Base-by-base conservation (phyloP, 768 basidiomycete species). In the Chalciporus sphaerocephalus region DNA sequence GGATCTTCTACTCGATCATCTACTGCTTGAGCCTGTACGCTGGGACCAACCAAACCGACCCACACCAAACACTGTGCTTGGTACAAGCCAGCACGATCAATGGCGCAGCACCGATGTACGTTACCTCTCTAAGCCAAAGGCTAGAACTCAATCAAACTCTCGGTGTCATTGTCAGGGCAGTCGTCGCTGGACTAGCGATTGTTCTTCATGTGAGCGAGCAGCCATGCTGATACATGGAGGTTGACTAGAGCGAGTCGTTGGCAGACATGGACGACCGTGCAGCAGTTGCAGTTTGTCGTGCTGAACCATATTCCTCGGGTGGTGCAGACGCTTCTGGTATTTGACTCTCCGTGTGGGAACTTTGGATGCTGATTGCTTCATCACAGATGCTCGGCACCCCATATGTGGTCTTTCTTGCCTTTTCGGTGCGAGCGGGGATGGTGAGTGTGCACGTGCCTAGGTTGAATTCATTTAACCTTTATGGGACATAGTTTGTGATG, bases 51-150 rank as follows among this genome's bases (percentile, higher is more conserved):
- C 51, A 47, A 11, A 43, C 46, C 12, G 49, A 58, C 38, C 62
- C 62, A 13, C 56, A 67, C 10, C 46, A 46, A n/a, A 51, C 47
- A 7, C 44, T 79, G 10, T 83, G 80, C 52, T 55, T 69, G 33
- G 64, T 66, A 0, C 81, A 83, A 60, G 74, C 80, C 5, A 72
- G 73, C 18, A 67, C 81, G 70, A 64, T 76, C 16, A 67, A 77
- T 40, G 79, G 76, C 1, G 68, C 75, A 1, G 68, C 78, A 39
- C 72, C 79, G 1, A 80, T 79, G 80, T 81, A 44, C 36, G 73
- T 62, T 12, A 17, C 8, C 23, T 44, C 7, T 44, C 38, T 22
- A 46, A 44, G 40, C 41, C 27, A 18, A 27, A n/a, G 41, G 38
- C 39, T 28, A 6, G 6, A n/a, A 41, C 11, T n/a, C 24, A 18